Evolutionary conservation across 441 rosid species (phyloP), one percentile per base, ranked within the genome.

Genomic region (Biscutella laevigata): DNA sequence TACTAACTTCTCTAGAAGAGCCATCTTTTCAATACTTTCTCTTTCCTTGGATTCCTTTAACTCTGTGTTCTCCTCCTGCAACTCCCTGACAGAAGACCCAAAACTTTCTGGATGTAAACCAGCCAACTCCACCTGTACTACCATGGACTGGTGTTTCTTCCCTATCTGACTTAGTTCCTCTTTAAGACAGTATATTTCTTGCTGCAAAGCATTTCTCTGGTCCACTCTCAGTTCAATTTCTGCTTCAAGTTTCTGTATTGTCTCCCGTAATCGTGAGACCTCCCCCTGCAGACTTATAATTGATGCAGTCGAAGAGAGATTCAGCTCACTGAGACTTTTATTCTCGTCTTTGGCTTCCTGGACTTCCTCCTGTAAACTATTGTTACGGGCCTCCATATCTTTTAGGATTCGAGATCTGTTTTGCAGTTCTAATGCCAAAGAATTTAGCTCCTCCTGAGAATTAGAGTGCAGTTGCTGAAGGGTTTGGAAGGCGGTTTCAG

Each of bases 401-500:
- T 77, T 82, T 53, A 83, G 65, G 59, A 60, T 71, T 41, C 75
- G 84, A 66, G 76, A 57, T 68, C 80, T 78, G 48, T 62, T 78
- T 65, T 79, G 83, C 44, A 91, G 77, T 67, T 82, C 90, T 12
- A 59, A 59, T 14, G 74, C 86, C 57, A 83, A 71, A 67, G 84
- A 68, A 71, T 71, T 88, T 53, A 91, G 74, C 66, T 91, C 98
- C 66, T 83, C 95, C 76, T 83, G 96, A 66, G 98, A 88, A 53
- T 83, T 91, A 68, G 95, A 80, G 63, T 88, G 95, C 71, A 91
- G 67, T 59, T 88, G 84, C 66, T 83, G 98, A 72, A 91, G 66
- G 35, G 96, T 85, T 66, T 91, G 98, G 70, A 91, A 88, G 43
- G 98, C 95, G 4, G 98, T 91, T 64, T 91, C 98, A 49, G 96